phyloP scores from a whole-genome alignment of 2,329 filamentous ascomycete genomes.

The Aspergillus tamarii region DNA sequence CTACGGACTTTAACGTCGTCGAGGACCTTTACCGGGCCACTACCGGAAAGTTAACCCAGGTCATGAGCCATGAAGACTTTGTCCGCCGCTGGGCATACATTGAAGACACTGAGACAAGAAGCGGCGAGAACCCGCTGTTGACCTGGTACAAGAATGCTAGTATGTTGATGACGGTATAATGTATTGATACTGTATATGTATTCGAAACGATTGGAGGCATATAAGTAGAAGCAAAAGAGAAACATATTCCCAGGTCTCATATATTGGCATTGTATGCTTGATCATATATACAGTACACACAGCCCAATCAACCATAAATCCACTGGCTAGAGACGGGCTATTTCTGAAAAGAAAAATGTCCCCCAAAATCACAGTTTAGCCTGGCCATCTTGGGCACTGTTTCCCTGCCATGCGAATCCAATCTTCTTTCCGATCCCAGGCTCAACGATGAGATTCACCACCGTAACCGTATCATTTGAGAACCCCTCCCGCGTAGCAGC shows the following conservation, averaged over 20 bases:
- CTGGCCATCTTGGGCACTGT: constrained; percentile 26
- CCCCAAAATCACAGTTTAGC: constrained; percentile 25
- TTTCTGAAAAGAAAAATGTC: neutral
- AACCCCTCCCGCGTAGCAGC: constrained; percentile 57
- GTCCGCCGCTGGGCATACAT: constrained; percentile 86
- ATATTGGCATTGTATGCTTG: neutral
- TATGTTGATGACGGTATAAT: constrained; percentile 80
- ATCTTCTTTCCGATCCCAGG: constrained; percentile 49
- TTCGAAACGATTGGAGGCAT: neutral
- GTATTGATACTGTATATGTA: neutral
- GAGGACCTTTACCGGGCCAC: constrained; percentile 91
- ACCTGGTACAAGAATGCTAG: constrained; percentile 95
- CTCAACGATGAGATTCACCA: constrained; percentile 61
- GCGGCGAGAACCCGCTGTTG: constrained; percentile 90
- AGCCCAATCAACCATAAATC: neutral
- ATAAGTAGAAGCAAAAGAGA: neutral
- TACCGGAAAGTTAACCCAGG: constrained; percentile 86
- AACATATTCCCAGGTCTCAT: constrained; percentile 10
- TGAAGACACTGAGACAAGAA: constrained; percentile 84
- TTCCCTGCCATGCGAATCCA: constrained; percentile 41
- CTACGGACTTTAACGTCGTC: constrained; percentile 88
- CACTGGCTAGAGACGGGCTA: neutral
- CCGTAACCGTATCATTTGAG: constrained; percentile 48
- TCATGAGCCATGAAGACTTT: constrained; percentile 87
- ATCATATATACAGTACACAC: neutral